Evolutionary conservation across 2,329 filamentous ascomycete genomes (phyloP).

Genomic region (Phialocephala subalpina): DNA sequence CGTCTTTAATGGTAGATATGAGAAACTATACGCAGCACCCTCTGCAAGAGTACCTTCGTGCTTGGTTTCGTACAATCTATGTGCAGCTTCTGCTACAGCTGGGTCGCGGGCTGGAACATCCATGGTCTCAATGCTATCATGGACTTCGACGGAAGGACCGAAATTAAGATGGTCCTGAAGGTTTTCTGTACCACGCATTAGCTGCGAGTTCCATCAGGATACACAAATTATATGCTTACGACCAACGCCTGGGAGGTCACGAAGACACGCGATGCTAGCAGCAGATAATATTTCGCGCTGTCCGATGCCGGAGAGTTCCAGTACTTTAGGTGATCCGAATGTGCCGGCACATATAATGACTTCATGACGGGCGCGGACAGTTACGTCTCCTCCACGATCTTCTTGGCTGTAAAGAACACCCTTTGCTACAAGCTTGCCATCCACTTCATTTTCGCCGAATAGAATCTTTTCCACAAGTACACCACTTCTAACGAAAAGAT

Average conservation of each 20-base stretch:
- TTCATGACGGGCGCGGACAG: conserved; percentile 42
- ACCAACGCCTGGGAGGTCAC: conserved; percentile 2
- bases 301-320: conserved; percentile 46
- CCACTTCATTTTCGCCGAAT: background rate
- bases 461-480: conserved; percentile 80
- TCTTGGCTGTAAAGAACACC: conserved; percentile 14
- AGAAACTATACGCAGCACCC: conserved; percentile 18
- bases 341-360: conserved; percentile 42
- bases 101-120: conserved; percentile 8
- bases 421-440: conserved; percentile 17
- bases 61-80: conserved; percentile 14
- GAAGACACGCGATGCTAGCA: conserved; percentile 20
- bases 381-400: conserved; percentile 31
- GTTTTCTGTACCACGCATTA: conserved; percentile 13
- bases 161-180: conserved; percentile 25
- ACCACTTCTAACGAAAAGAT: conserved; percentile 83
- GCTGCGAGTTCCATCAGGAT: background rate
- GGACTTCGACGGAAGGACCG: conserved; percentile 14
- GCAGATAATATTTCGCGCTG: conserved; percentile 18
- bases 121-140: conserved; percentile 9
- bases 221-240: conserved; percentile 1
- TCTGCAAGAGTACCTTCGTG: conserved; percentile 6
- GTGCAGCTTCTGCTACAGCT: background rate
- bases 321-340: conserved; percentile 41
- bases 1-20: conserved; percentile 8